A percentile compares a stretch with the other conserved stretches of the same genome.
Conservation (phyloP, 345 rosid genomes). For the Turnera subulata region DNA sequence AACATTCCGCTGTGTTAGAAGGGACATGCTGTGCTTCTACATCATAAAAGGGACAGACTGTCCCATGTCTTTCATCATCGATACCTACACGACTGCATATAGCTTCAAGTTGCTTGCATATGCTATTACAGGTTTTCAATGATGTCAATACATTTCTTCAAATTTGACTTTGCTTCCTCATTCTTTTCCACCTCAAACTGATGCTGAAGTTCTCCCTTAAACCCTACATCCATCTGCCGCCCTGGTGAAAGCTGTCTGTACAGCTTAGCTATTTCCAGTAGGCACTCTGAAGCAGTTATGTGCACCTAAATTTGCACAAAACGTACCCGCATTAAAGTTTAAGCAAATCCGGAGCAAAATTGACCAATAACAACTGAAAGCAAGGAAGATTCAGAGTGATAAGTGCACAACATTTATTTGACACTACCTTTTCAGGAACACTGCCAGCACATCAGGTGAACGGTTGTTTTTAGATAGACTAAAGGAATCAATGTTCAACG, state of each 20-base stretch:
- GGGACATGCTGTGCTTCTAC: too few species aligned
- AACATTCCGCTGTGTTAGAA: too few species aligned
- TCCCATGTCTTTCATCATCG: too few species aligned
- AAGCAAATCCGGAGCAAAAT: conserved; percentile 1
- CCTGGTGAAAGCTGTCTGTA: conserved; percentile 30
- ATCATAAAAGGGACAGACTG: too few species aligned
- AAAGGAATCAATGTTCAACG: too few species aligned
- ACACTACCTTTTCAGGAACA: neutral
- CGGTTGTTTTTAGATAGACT: neutral
- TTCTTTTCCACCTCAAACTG: conserved; percentile 68
- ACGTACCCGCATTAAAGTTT: neutral
- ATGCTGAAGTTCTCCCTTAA: conserved; percentile 50
- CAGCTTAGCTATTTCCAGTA: conserved; percentile 48
- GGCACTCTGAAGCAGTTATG: conserved; percentile 72
- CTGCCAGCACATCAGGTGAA: neutral
- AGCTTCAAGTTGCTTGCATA: too few species aligned
- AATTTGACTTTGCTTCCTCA: conserved; percentile 62
- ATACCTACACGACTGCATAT: too few species aligned
- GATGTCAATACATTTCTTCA: conserved; percentile 55
- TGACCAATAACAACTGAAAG: neutral
- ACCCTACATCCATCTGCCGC: conserved; percentile 27
- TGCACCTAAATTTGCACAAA: conserved; percentile 50
- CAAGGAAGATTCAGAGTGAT: neutral
- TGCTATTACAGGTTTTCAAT: conserved; percentile 35
- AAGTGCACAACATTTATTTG: neutral